Conservation (phyloP, 2,329 filamentous ascomycete genomes). For the Thielaviopsis punctulata region DNA sequence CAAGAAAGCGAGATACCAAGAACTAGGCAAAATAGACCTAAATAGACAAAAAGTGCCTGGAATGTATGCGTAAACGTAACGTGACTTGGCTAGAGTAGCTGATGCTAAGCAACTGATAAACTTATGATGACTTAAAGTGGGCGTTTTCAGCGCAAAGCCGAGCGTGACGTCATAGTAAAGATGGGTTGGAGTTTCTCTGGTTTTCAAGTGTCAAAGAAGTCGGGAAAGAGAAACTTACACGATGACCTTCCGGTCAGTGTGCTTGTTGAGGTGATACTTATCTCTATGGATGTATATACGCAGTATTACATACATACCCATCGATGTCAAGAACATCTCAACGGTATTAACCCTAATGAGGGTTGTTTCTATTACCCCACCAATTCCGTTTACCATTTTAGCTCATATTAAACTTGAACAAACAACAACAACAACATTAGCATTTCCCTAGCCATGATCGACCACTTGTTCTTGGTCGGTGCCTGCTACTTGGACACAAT, state of each 20-base stretch:
- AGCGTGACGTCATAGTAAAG: not conserved
- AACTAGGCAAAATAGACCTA: not conserved
- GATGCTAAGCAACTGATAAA: not conserved
- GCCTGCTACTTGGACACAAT: slow-evolving; percentile 59
- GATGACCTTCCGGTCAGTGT: too few relatives aligned
- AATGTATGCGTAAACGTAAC: not conserved
- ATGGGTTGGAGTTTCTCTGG: too few relatives aligned
- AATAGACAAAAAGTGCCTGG: not conserved
- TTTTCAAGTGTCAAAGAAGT: too few relatives aligned
- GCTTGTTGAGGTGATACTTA: too few relatives aligned
- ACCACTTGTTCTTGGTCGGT: slow-evolving; percentile 45
- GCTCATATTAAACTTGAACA: not conserved
- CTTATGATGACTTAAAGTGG: not conserved
- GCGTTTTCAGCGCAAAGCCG: not conserved
- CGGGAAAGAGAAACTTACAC: too few relatives aligned
- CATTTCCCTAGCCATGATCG: slow-evolving; percentile 20
- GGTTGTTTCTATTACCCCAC: not conserved
- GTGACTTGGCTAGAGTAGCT: not conserved
- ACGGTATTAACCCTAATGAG: not conserved
- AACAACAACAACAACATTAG: not conserved
- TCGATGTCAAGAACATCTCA: not conserved
- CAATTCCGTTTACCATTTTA: not conserved
- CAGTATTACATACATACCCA: too few relatives aligned
- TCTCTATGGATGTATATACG: too few relatives aligned
- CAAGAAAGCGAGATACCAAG: not conserved